Conservation (phyloP, 495 filamentous ascomycete species). For the Lophium mytilinum region DNA sequence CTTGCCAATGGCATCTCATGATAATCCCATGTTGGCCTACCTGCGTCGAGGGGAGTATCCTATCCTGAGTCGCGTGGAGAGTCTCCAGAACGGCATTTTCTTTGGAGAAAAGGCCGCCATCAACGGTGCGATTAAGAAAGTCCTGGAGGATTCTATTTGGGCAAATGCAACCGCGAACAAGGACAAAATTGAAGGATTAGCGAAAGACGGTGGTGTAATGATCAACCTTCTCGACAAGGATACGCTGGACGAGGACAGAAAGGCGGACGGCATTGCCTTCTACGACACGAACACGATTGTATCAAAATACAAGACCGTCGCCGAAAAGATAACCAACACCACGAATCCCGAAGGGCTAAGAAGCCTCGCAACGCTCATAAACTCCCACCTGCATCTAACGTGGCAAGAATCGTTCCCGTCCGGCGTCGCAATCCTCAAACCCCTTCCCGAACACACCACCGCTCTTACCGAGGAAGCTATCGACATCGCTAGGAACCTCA, state of each 20-base stretch:
- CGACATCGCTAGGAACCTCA: conserved; percentile 62
- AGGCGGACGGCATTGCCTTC: conserved; percentile 62
- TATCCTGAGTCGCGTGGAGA: conserved; percentile 65
- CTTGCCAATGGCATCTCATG: conserved; percentile 75
- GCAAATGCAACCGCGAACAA: conserved; percentile 19
- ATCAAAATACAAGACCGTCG: conserved; percentile 55
- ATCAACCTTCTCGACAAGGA: conserved; percentile 48
- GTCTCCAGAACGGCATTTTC: conserved; percentile 63
- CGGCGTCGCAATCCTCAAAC: conserved; percentile 74
- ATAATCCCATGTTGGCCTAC: conserved; percentile 62
- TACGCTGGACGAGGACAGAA: conserved; percentile 54
- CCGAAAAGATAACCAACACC: conserved; percentile 44
- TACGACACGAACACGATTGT: conserved; percentile 60
- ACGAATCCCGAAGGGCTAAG: conserved; percentile 45
- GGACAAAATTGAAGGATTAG: conserved; percentile 20
- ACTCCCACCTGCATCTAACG: conserved; percentile 74
- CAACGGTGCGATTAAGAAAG: conserved; percentile 57
- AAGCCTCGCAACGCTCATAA: conserved; percentile 65
- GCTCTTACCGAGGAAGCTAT: conserved; percentile 60
- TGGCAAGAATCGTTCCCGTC: conserved; percentile 71
- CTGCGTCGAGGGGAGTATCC: conserved; percentile 68
- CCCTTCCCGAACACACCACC: conserved; percentile 62
- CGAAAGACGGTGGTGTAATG: conserved; percentile 50
- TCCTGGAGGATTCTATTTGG: conserved; percentile 41
- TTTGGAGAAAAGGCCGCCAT: conserved; percentile 60